Evolutionary conservation across 1,284 basidiomycete genomes (phyloP), one percentile per base, ranked within the genome.

Genomic region (Ceratorhiza oryzae-sativae): DNA sequence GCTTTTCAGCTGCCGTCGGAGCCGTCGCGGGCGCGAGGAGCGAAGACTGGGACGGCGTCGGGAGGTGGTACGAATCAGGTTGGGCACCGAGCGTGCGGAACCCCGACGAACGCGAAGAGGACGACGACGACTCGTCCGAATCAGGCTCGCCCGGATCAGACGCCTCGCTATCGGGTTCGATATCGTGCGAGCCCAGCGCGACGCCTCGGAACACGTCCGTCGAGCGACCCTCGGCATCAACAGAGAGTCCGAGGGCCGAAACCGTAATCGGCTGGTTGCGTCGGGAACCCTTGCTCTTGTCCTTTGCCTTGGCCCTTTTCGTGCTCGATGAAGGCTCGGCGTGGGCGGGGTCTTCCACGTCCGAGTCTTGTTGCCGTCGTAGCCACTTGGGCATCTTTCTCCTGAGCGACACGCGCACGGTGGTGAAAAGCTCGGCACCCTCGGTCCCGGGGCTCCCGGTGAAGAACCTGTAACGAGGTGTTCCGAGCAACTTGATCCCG

Each of bases 301-400:
- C n/a, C 32, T 9, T 59, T 59, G 2, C 5, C 55, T 36, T 27
- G 27, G 42, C 51, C 2, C n/a, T 58, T 18, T 18, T 45, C 42
- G 9, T 45, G 42, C 55, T 30, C 46, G 25, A 20, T 5, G 25
- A 61, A 76, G 76, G 75, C 75, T 73, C 32, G 78, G 80, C 68
- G 78, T 80, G 48, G 78, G n/a, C n/a, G n/a, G 79, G 34, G 34
- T 32, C 51, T 12, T 55, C 71, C 68, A 36, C 76, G 25, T 45
- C 42, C 9, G 42, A 45, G n/a, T 8, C 23, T 74, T 77, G 65
- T 67, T 71, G 41, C 73, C 77, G 58, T 74, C 80, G 71, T 76
- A 78, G 70, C 72, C 60, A 34, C 75, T 80, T 74, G 78, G 80
- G 74, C 71, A 75, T 23, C 71, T 73, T 32, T 77, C 78, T 15